Evolutionary conservation across 1,139 yeast species (phyloP), one percentile per base, ranked within the genome.

Genomic region (Debaryomyces sp.): DNA sequence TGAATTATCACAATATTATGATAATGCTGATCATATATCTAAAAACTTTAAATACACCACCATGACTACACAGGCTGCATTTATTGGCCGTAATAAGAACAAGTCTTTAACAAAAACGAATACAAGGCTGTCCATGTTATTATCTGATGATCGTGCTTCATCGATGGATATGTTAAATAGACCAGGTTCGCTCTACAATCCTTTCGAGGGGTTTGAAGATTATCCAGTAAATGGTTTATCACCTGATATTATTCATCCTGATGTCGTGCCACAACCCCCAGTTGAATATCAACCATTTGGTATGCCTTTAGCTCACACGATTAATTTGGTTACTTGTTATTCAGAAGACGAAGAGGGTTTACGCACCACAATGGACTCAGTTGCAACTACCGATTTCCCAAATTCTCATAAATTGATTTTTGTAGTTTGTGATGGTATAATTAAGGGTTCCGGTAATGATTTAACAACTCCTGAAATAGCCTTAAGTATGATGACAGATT

Each of bases 401-500:
- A 91, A 90, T 67, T 89, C 97, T 6, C 98, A 94, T 68, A 94
- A 92, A 67, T 71, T 94, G 54, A 75, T 94, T 45, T 72, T 91
- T 49, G 84, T 92, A 41, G 78, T 94, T 33, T 92, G 98, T 75
- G 99, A 94, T 71, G 99, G 99, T 61, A 61, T 92, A 32, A 86
- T 94, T 58, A 91, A 92, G 64, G 99, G 99, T 58, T 84, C 96
- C 17, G 98, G 97, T 43, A 91, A 91, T 66, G 91, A 85, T 49
- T 64, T 67, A 63, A 78, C 92, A 1, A 94, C 99, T 1, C 97
- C 98, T 0, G 98, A 94, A 27, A 86, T 91, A 59, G 90, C 85
- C 15, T 69, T 94, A 50, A 81, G 81, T 48, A 86, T 94, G 95
- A 89, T 94, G 94, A 82, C 85, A 12, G 96, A 92, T 64, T 86